A percentile compares a stretch with the other conserved stretches of the same genome.
Conservation (phyloP, 345 rosid genomes). For the Sonneratia caseolaris region DNA sequence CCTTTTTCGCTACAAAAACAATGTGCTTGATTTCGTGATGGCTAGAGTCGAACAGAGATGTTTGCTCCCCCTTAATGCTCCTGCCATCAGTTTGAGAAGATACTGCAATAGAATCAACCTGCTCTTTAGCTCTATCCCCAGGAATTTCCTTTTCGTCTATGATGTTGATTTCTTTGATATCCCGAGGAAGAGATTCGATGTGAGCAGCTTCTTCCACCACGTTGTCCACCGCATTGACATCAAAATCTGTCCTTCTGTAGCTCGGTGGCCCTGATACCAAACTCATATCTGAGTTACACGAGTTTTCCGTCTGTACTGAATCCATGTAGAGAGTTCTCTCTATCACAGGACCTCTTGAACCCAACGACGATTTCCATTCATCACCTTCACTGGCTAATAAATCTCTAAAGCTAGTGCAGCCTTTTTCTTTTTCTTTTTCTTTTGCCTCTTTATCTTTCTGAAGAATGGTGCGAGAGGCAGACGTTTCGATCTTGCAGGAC, state of each 20-base stretch:
- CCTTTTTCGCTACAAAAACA: neutral
- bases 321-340: slow-evolving; percentile 85
- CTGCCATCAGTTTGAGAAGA: neutral
- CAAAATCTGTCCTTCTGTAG: slow-evolving; percentile 13
- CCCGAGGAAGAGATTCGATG: slow-evolving; percentile 19
- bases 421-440: slow-evolving; percentile 12
- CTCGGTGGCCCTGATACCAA: slow-evolving; percentile 9
- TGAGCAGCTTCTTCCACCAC: neutral
- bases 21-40: slow-evolving; percentile 3
- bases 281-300: slow-evolving; percentile 17
- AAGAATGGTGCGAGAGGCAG: slow-evolving; percentile 8
- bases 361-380: slow-evolving; percentile 25
- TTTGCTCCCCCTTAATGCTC: neutral
- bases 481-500: slow-evolving; percentile 8
- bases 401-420: slow-evolving; percentile 29
- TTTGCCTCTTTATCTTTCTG: slow-evolving; percentile 12
- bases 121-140: slow-evolving; percentile 15
- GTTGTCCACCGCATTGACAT: slow-evolving; percentile 2
- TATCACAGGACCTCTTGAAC: slow-evolving; percentile 21
- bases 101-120: slow-evolving; percentile 7
- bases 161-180: slow-evolving; percentile 13
- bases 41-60: neutral
- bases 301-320: slow-evolving; percentile 32
- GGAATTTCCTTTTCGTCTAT: slow-evolving; percentile 8
- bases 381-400: slow-evolving; percentile 39